Conservation (phyloP, 2,329 filamentous ascomycete species). For the Ascocoryne sarcoides region DNA sequence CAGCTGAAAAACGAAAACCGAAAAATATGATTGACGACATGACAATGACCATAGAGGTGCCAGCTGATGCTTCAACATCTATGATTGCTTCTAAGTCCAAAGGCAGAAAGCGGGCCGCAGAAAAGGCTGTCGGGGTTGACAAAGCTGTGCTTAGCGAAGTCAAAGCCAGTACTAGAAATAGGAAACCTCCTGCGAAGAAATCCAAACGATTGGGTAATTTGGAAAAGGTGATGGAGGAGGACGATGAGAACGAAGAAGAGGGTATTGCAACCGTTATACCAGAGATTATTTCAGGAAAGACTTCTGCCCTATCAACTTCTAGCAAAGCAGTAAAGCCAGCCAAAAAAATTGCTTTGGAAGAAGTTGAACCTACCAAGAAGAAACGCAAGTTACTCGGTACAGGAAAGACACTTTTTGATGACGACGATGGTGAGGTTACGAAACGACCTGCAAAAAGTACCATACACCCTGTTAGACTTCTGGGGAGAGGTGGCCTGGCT, state of each 20-base stretch:
- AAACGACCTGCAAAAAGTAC: constrained; percentile 30
- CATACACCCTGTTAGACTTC: constrained; percentile 22
- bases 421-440: constrained; percentile 49
- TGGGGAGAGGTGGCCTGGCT: constrained; percentile 25
- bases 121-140: constrained; percentile 13
- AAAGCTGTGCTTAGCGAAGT: constrained; percentile 34
- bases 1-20: constrained; percentile 2
- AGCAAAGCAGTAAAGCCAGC: constrained; percentile 9
- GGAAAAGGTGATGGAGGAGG: constrained; percentile 35
- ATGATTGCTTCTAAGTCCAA: constrained; percentile 12
- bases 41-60: background rate
- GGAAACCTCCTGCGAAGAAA: constrained; percentile 28
- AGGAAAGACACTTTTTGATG: constrained; percentile 60
- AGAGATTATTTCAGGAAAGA: constrained; percentile 5
- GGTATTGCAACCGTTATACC: constrained; percentile 25
- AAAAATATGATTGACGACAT: background rate
- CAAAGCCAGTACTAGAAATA: constrained; percentile 26
- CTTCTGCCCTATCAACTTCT: constrained; percentile 5
- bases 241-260: constrained; percentile 23
- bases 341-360: constrained; percentile 11
- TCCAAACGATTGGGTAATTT: constrained; percentile 11
- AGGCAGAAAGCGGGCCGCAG: constrained; percentile 16
- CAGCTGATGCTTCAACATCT: constrained; percentile 2
- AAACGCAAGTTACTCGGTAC: constrained; percentile 63
- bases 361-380: constrained; percentile 45